Evolutionary conservation across 1,284 basidiomycete genomes (phyloP), one percentile per base, ranked within the genome.

Genomic region (Tilletia setariae): DNA sequence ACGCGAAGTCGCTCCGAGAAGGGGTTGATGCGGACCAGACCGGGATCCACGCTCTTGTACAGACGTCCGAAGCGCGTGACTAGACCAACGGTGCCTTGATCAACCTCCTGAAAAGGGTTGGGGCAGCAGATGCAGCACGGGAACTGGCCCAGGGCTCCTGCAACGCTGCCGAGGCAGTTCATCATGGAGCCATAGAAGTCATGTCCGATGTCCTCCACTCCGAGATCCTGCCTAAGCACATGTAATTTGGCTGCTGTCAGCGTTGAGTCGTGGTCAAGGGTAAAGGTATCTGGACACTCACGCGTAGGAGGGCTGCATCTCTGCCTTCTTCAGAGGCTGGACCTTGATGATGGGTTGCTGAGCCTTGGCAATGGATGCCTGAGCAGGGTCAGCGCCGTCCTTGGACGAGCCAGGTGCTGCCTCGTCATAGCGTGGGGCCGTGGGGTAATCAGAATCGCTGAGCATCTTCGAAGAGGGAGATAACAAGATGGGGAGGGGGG

Each of bases 41-140:
- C 94, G 0, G 94, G 94, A 82, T 97, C 94, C 73, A 95, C 93
- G 6, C 91, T 89, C 83, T 91, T 91, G 88, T 94, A 94, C 86
- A 95, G 96, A 82, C 94, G 88, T 68, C 94, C 93, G 81, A 96
- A 96, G 67, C 68, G 63, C 9, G 90, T 89, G 78, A 98, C 89
- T 66, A 98, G 87, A 67, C 94, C 94, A 73, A 96, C 93, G 62
- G 90, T 90, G 86, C 91, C 92, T 85, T 94, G 92, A 46, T 89
- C 85, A 65, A 92, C 90, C 70, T 90, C 87, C 67, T 88, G 86
- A 85, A 83, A 87, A 0, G 86, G 86, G 77, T 86, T 87, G 56
- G 85, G 85, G 85, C 89, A 93, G 84, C 93, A 94, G 72, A 81
- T 74, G 71, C 79, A 82, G 69, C 74, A 73, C 0, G 94, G 94